Evolutionary conservation across 768 basidiomycete species (phyloP), one percentile per base, ranked within the genome.

Genomic region (Agrocybe praecox): DNA sequence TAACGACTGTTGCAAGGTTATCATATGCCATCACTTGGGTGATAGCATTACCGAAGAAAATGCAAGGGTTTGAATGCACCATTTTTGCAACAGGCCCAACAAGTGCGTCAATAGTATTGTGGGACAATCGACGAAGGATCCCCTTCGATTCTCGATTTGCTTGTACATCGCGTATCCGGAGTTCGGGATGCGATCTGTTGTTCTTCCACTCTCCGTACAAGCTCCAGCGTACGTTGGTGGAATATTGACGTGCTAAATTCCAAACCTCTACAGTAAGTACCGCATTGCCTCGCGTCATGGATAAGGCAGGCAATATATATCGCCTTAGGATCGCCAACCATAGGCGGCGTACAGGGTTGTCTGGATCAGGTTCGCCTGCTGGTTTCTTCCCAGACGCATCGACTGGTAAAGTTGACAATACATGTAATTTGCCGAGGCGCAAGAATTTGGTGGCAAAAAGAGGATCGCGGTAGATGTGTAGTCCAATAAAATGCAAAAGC

Each of bases 121-220:
- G 84, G 3, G 92, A 91, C 44, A 98, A 80, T 9, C 97, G 87
- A 47, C 94, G 88, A 48, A 99, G 76, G 63, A 97, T 89, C 43
- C 87, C 88, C 67, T 97, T 97, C 15, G 92, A 86, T 66, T 97
- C 94, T 32, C 90, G 80, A 52, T 95, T 90, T 40, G 91, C 90
- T 65, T 96, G 90, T 6, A 90, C 88, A 56, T 85, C 78, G 40
- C 90, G 91, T 49, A 94, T 84, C 26, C 83, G 83, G 44, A 96
- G 80, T 67, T 92, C 90, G 18, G 92, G 85, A 73, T 94, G 86
- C 15, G 84, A 85, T 58, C 80, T 81, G 71, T 94, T 75, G 34
- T 84, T 77, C 70, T 89, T 90, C 97, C 97, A 98, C 75, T 98
- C 96, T 42, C 95, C 97, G 66, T 99, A 99, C 29, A 99, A 77